Percentiles rank a stretch among this genome's conserved stretches.
Evolutionary conservation across 108 stramenopile genomes (phyloP).

Genomic region (Cyclotella cryptica): DNA sequence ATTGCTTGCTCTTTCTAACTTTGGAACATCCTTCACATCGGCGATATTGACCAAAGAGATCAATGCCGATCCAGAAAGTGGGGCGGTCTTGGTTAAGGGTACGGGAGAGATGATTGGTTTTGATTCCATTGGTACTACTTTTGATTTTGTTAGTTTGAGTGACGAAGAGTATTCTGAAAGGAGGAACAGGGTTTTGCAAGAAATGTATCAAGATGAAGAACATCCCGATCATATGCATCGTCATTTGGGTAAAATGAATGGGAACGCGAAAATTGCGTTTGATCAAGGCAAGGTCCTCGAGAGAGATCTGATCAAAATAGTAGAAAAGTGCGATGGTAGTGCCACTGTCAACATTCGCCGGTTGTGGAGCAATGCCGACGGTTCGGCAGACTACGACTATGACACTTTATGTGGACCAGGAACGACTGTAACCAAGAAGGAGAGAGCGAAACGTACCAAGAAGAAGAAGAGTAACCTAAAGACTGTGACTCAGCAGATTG

Average conservation of each 20-base stretch:
- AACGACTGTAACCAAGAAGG: conserved; percentile 14
- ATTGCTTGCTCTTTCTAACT: conserved; percentile 5
- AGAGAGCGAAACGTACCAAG: neutral
- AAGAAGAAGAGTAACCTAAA: conserved; percentile 1
- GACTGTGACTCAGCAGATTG: conserved; percentile 2
- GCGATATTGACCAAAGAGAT: conserved; percentile 14
- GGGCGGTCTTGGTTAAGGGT: conserved; percentile 10
- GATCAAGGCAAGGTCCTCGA: conserved; percentile 28
- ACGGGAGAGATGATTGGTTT: conserved; percentile 1
- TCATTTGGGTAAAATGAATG: neutral
- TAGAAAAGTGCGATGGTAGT: conserved; percentile 14
- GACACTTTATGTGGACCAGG: conserved; percentile 28
- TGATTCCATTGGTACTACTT: neutral
- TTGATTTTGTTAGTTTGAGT: neutral
- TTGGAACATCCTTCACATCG: conserved; percentile 7
- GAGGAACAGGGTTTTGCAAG: neutral
- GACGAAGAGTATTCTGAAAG: conserved; percentile 10
- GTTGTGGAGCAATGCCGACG: conserved; percentile 4
- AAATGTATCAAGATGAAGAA: conserved; percentile 2
- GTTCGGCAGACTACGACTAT: neutral
- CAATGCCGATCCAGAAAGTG: conserved; percentile 13
- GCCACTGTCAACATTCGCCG: conserved; percentile 14
- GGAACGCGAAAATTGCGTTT: neutral
- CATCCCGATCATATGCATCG: conserved; percentile 14
- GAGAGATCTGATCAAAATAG: conserved; percentile 15